A percentile compares a stretch with the other conserved stretches of the same genome.
Conservation (phyloP, 192 early-diverging fungal genomes). For the Haplosporangium gracile region DNA sequence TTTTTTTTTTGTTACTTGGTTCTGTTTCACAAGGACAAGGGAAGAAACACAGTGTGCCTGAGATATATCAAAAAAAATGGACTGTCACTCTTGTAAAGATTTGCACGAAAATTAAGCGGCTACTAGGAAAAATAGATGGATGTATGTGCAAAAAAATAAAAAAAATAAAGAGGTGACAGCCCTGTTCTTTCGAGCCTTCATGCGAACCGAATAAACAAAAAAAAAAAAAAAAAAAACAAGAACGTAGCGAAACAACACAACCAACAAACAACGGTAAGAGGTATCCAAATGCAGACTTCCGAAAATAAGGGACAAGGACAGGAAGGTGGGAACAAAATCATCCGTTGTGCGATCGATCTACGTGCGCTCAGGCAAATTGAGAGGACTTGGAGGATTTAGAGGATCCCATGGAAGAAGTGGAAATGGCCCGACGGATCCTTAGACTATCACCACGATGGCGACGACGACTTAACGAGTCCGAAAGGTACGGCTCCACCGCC, state of each 20-base stretch:
- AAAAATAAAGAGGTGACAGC: neutral
- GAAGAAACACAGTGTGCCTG: neutral
- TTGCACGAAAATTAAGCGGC: neutral
- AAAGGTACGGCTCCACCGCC: slow-evolving; percentile 49
- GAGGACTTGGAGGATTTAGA: neutral
- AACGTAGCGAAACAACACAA: neutral
- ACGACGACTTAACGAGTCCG: slow-evolving; percentile 47
- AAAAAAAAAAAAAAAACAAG: neutral
- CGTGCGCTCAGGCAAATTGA: neutral
- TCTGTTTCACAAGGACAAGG: neutral
- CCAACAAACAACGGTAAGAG: neutral
- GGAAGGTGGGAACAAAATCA: too few species aligned
- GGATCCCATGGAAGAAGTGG: slow-evolving; percentile 10
- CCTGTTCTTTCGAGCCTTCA: neutral
- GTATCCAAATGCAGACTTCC: neutral
- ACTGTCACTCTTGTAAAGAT: neutral
- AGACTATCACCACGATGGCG: neutral
- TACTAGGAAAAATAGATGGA: neutral
- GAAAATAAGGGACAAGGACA: neutral
- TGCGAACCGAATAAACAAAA: neutral
- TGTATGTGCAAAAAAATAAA: neutral
- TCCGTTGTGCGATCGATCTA: neutral
- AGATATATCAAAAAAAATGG: too few species aligned
- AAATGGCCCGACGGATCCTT: slow-evolving; percentile 22
- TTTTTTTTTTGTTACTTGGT: neutral